phyloP scores from a whole-genome alignment of 495 filamentous ascomycete species.

The Niebla homalea region DNA sequence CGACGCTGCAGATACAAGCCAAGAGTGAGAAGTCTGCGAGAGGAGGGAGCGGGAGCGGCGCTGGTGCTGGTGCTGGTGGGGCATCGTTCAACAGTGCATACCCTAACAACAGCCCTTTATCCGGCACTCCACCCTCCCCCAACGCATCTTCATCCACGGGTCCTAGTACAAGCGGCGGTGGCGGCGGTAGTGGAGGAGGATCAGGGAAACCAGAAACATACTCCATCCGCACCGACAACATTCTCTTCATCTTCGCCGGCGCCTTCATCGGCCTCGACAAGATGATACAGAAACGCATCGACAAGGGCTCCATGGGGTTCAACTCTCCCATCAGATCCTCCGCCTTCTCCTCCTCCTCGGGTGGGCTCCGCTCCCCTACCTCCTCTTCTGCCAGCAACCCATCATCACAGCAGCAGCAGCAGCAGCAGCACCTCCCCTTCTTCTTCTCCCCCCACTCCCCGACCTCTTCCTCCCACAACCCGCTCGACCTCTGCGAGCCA shows the following conservation, averaged over 20 bases:
- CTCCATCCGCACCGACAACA: slow-evolving; percentile 87
- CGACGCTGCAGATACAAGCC: slow-evolving; percentile 74
- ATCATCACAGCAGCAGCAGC: too few relatives aligned
- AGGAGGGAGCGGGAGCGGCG: slow-evolving; percentile 28
- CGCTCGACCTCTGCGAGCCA: slow-evolving; percentile 68
- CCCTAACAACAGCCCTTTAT: slow-evolving; percentile 37
- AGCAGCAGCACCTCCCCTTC: slow-evolving; percentile 51
- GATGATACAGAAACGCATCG: slow-evolving; percentile 69
- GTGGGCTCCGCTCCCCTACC: too few relatives aligned
- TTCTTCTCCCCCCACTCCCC: slow-evolving; percentile 29
- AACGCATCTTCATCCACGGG: slow-evolving; percentile 24
- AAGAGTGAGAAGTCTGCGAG: slow-evolving; percentile 59
- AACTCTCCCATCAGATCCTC: slow-evolving; percentile 59
- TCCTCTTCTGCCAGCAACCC: too few relatives aligned
- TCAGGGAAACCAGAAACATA: slow-evolving; percentile 68
- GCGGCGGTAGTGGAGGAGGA: slow-evolving; percentile 25
- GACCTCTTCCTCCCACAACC: slow-evolving; percentile 45
- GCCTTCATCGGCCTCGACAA: slow-evolving; percentile 93
- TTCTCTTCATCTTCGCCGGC: slow-evolving; percentile 90
- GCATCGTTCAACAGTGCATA: slow-evolving; percentile 10
- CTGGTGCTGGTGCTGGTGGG: neutral
- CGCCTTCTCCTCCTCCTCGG: slow-evolving; percentile 9
- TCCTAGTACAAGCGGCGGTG: slow-evolving; percentile 20
- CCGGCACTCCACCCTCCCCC: slow-evolving; percentile 25
- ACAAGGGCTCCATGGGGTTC: slow-evolving; percentile 83